Percentiles rank a stretch among this genome's conserved stretches.
Evolutionary conservation across 2,329 filamentous ascomycete genomes (phyloP).

Genomic region (Talaromyces verruculosus): DNA sequence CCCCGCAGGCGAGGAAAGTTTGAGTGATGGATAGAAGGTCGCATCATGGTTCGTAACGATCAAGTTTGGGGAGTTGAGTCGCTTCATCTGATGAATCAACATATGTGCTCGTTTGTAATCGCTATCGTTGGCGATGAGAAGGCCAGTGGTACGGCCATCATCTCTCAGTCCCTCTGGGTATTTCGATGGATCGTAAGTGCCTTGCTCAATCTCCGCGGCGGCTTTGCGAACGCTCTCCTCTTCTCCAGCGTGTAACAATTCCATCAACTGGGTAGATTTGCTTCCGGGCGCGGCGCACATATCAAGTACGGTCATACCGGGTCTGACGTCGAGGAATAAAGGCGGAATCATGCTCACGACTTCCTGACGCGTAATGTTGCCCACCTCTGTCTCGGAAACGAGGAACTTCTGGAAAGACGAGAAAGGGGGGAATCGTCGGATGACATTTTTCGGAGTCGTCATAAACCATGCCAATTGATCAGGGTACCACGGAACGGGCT

Average conservation of each 20-base stretch:
- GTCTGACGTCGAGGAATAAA: constrained; percentile 83
- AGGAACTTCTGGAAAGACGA: constrained; percentile 96
- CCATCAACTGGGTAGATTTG: constrained; percentile 92
- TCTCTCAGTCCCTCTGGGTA: constrained; percentile 62
- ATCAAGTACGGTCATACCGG: constrained; percentile 90
- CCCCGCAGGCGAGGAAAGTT: constrained; percentile 65
- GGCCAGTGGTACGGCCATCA: constrained; percentile 81
- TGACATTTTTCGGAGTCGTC: constrained; percentile 95
- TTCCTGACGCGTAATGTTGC: constrained; percentile 96
- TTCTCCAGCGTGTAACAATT: constrained; percentile 90
- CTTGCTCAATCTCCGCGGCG: constrained; percentile 62
- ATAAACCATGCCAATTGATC: constrained; percentile 95
- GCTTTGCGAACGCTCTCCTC: constrained; percentile 78
- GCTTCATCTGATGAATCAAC: constrained; percentile 96
- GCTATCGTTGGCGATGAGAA: constrained; percentile 92
- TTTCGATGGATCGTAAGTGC: constrained; percentile 53
- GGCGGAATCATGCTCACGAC: constrained; percentile 99
- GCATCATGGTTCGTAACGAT: constrained; percentile 98
- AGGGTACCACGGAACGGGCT: constrained; percentile 86
- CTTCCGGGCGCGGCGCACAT: constrained; percentile 96
- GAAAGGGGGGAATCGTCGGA: constrained; percentile 91
- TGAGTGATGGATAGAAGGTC: constrained; percentile 90
- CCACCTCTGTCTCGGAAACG: constrained; percentile 93
- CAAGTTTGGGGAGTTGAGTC: constrained; percentile 91
- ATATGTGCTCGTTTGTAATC: constrained; percentile 97